phyloP scores from a whole-genome alignment of 1,284 basidiomycete species.

The Ceratorhiza oryzae-sativae region DNA sequence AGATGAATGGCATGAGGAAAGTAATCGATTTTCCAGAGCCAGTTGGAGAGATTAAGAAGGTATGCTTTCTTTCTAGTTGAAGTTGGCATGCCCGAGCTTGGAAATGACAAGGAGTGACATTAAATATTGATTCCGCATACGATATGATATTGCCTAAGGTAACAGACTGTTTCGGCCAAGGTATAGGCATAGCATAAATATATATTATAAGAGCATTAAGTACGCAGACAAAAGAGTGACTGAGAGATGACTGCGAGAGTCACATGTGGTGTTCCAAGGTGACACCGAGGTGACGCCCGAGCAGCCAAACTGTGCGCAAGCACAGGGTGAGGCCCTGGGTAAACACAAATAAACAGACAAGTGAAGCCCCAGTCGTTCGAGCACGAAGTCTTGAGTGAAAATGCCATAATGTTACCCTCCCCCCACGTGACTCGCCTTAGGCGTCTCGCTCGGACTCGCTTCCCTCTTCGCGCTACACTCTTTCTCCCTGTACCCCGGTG shows the following conservation, averaged over 20 bases:
- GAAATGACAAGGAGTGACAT: background rate
- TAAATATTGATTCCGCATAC: background rate
- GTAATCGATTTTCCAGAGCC: conserved; percentile 27
- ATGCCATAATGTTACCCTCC: too few relatives aligned
- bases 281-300: background rate
- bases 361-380: conserved; percentile 13
- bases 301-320: background rate
- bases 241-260: background rate
- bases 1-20: conserved; percentile 16
- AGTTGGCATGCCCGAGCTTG: conserved; percentile 6
- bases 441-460: too few relatives aligned
- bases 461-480: too few relatives aligned
- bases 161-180: background rate
- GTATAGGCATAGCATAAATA: background rate
- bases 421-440: too few relatives aligned
- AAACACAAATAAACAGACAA: conserved; percentile 14
- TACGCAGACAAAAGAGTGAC: too few relatives aligned
- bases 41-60: conserved; percentile 19
- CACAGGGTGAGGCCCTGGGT: conserved; percentile 5
- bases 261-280: background rate
- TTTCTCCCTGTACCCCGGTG: too few relatives aligned
- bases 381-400: conserved; percentile 11
- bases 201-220: background rate
- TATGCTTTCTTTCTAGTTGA: background rate
- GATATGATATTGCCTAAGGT: background rate